Percentiles rank a stretch among this genome's conserved stretches.
Conservation (phyloP, 1,284 basidiomycete species). For the Mycosarcoma maydis region DNA sequence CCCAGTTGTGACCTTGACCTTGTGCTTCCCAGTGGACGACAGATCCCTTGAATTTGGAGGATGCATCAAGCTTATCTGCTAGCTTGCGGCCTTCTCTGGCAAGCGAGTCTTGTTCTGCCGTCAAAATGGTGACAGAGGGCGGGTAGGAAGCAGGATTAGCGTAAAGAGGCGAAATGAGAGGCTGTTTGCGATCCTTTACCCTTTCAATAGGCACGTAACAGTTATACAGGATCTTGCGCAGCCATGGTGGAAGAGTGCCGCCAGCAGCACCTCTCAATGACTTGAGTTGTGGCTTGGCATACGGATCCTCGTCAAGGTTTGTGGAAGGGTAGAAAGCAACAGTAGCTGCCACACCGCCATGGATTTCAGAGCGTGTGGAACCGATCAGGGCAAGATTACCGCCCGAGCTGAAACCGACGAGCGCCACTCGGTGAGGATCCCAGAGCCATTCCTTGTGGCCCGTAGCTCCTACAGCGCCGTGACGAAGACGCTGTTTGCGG, state of each 20-base stretch:
- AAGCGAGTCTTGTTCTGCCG: constrained; percentile 40
- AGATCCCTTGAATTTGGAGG: constrained; percentile 16
- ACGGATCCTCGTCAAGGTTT: constrained; percentile 48
- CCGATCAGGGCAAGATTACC: constrained; percentile 47
- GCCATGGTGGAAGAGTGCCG: constrained; percentile 36
- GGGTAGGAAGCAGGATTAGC: constrained; percentile 33
- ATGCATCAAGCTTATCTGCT: constrained; percentile 19
- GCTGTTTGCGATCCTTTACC: constrained; percentile 41
- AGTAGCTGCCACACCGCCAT: constrained; percentile 35
- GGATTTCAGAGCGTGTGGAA: constrained; percentile 12
- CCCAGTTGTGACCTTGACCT: constrained; percentile 55
- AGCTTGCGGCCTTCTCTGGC: constrained; percentile 35
- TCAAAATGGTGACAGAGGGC: constrained; percentile 39
- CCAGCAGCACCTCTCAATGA: constrained; percentile 37
- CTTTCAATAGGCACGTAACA: constrained; percentile 35
- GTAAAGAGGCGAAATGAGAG: constrained; percentile 41
- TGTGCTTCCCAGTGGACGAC: constrained; percentile 39
- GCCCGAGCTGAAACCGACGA: constrained; percentile 50
- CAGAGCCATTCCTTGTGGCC: constrained; percentile 41
- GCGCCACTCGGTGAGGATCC: constrained; percentile 39
- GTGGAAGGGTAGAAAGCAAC: constrained; percentile 54
- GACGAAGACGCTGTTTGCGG: constrained; percentile 25
- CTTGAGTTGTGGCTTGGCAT: constrained; percentile 41
- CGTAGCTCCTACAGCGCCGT: constrained; percentile 23
- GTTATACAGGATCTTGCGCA: constrained; percentile 38